Evolutionary conservation across 2,329 filamentous ascomycete genomes (phyloP).

Genomic region (Colletotrichum agaves): DNA sequence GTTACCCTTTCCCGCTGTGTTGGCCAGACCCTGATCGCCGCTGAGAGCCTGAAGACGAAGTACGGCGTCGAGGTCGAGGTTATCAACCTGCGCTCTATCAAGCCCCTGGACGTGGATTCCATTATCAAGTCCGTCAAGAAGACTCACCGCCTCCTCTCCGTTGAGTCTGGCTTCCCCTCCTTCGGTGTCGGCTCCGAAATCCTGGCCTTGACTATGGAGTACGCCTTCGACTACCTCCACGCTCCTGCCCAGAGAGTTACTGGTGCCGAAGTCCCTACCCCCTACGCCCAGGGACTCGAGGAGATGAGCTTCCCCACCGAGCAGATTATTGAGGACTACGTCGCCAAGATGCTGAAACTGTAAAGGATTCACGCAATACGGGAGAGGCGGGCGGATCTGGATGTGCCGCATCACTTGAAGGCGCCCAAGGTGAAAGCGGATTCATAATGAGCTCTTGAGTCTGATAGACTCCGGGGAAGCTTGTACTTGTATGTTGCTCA

Average conservation of each 20-base stretch:
- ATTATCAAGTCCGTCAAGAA: slow-evolving; percentile 99
- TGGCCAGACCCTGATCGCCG: slow-evolving; percentile 88
- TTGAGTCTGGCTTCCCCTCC: slow-evolving; percentile 96
- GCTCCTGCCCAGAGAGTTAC: slow-evolving; percentile 94
- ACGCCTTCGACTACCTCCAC: slow-evolving; percentile 97
- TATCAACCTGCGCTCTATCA: slow-evolving; percentile 97
- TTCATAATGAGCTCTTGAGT: slow-evolving; percentile 31
- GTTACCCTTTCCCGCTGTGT: slow-evolving; percentile 96
- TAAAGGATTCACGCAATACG: slow-evolving; percentile 54
- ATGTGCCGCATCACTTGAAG: slow-evolving; percentile 16
- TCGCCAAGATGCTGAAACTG: slow-evolving; percentile 87
- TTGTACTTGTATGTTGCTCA: slow-evolving; percentile 55
- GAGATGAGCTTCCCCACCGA: slow-evolving; percentile 95
- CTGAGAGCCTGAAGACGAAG: slow-evolving; percentile 92
- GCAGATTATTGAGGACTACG: slow-evolving; percentile 85
- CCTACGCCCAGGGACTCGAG: slow-evolving; percentile 93
- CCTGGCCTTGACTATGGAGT: slow-evolving; percentile 94
- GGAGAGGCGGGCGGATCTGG: background rate
- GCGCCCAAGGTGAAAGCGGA: background rate
- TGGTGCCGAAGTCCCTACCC: slow-evolving; percentile 96
- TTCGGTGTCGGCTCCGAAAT: slow-evolving; percentile 95
- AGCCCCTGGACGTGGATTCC: slow-evolving; percentile 93
- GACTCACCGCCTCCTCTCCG: slow-evolving; percentile 88
- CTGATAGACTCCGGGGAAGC: slow-evolving; percentile 36
- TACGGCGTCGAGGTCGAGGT: slow-evolving; percentile 97